Conservation (phyloP, 2,329 filamentous ascomycete genomes). For the Fusarium xyrophilum region DNA sequence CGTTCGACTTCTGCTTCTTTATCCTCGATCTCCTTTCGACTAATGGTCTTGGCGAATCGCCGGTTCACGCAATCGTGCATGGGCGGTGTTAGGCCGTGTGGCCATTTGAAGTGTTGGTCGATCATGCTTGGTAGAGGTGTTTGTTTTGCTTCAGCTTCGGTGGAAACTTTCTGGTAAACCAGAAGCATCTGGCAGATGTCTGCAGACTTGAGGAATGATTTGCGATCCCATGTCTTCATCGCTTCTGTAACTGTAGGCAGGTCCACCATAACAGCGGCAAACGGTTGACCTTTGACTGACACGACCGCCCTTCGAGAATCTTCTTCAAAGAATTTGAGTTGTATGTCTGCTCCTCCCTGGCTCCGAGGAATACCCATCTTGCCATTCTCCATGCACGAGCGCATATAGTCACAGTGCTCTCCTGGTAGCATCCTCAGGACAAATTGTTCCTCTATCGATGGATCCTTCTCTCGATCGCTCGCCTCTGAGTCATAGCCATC, state of each 20-base stretch:
- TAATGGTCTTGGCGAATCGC: constrained; percentile 82
- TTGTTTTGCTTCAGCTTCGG: constrained; percentile 70
- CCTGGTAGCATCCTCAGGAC: constrained; percentile 88
- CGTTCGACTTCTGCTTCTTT: constrained; percentile 82
- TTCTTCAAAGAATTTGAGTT: constrained; percentile 78
- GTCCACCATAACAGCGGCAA: constrained; percentile 81
- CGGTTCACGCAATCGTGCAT: constrained; percentile 85
- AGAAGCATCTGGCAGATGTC: constrained; percentile 91
- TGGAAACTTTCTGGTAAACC: constrained; percentile 72
- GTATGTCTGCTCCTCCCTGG: constrained; percentile 77
- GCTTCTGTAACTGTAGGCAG: constrained; percentile 86
- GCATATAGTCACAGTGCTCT: constrained; percentile 83
- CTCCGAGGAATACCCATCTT: constrained; percentile 72
- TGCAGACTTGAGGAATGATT: constrained; percentile 85
- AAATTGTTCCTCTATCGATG: constrained; percentile 87
- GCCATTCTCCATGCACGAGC: constrained; percentile 75
- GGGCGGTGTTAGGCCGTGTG: constrained; percentile 85
- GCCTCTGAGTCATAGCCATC: constrained; percentile 97
- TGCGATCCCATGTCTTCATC: constrained; percentile 93
- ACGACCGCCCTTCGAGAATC: constrained; percentile 78
- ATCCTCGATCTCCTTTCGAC: constrained; percentile 82
- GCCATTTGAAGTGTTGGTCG: constrained; percentile 73
- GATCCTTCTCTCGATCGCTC: constrained; percentile 86
- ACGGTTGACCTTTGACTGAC: constrained; percentile 71
- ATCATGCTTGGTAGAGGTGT: constrained; percentile 75